Base-by-base conservation (phyloP, 2,329 filamentous ascomycete genomes). In the Amylocarpus encephaloides region DNA sequence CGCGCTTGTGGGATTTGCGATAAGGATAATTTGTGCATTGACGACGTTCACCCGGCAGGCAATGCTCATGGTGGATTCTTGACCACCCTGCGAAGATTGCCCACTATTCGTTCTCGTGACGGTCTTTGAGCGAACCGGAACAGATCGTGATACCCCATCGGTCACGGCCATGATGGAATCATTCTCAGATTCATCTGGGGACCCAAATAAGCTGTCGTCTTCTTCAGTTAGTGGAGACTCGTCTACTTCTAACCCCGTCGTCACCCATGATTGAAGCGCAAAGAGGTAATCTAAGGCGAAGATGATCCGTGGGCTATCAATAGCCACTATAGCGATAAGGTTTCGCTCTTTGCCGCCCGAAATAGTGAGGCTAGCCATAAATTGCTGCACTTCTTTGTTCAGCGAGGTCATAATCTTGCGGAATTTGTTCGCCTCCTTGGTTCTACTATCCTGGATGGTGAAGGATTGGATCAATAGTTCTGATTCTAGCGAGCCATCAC, bases 391-490 rank as follows among this genome's bases (percentile, higher is more conserved):
- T 49, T 91, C 86, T 60, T 90, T 92, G 68, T 96, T 97, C 63
- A 91, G 90, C 49, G 95, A 84, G 1, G 91, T 91, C 93, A 98
- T 97, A 70, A 98, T 96, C 67, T 92, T 94, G 45, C 90, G 83
- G 76, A 94, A 99, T 65, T 95, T 96, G 73, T 96, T 98, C 5
- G 85, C 87, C 61, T 95, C 91, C 48, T 82, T 80, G 4, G 82
- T 83, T n/a, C 94, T 84, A 56, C 86, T 96, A 66, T 99, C 93
- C 49, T 88, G 81, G 57, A 97, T 95, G 0, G 90, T 95, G 67
- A 98, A 96, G 0, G 92, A 93, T 52, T 93, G 86, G 13, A 98
- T 90, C 33, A 95, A 77, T 6, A 98, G 79, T 65, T 99, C 94
- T 2, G 91, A 90, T 66, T 98, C 93, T 36, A 98, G 70, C 0